Conservation (phyloP, 176 grass and related monocot genomes). For the Rhynchospora pubera region DNA sequence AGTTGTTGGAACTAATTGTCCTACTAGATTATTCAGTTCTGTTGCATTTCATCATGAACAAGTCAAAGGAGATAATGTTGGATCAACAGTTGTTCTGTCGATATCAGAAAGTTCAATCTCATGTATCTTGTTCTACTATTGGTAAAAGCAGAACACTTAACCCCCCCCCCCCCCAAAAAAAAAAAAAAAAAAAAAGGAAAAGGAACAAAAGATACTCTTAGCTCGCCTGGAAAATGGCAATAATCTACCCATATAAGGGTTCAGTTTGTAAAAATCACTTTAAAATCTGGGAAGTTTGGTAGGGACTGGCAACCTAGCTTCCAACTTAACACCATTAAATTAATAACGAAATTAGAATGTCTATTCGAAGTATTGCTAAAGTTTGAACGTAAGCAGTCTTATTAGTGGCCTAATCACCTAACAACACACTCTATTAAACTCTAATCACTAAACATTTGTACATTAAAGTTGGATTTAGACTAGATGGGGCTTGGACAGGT, state of each 20-base stretch:
- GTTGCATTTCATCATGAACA: background rate
- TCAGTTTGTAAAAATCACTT: no score
- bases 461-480: background rate
- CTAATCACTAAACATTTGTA: background rate
- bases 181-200: background rate
- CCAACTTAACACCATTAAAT: background rate
- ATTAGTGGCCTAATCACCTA: slow-evolving; percentile 14
- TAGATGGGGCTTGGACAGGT: background rate
- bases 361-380: background rate
- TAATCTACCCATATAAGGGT: no score
- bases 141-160: no score
- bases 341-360: background rate
- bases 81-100: background rate
- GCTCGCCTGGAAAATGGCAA: no score
- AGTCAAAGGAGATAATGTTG: background rate
- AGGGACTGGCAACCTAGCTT: slow-evolving; percentile 7
- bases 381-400: background rate
- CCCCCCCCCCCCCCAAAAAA: no score
- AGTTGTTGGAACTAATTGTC: background rate
- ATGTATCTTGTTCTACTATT: no score
- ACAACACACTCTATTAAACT: background rate
- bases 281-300: background rate
- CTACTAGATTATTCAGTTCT: background rate
- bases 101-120: background rate
- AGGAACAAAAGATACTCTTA: no score